Percentiles rank a stretch among this genome's conserved stretches.
Evolutionary conservation across 495 filamentous ascomycete species (phyloP).

Genomic region (Aspergillus affinis): DNA sequence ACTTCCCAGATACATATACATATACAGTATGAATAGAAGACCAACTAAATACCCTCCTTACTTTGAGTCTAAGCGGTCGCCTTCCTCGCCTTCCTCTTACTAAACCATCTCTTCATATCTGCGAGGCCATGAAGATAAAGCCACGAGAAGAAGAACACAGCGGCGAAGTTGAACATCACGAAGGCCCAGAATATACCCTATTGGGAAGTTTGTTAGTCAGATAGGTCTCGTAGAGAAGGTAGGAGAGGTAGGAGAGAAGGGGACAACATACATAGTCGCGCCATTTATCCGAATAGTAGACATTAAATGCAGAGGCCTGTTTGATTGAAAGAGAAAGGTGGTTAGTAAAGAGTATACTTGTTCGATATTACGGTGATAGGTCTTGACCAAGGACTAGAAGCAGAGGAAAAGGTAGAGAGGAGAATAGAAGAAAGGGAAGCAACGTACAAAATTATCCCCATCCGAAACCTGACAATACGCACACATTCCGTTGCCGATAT

Average conservation of each 20-base stretch:
- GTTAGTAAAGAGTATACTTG: not conserved
- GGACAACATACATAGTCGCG: slow-evolving; percentile 52
- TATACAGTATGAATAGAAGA: no score
- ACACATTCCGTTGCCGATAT: slow-evolving; percentile 48
- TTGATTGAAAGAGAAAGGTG: not conserved
- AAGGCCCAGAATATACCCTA: slow-evolving; percentile 51
- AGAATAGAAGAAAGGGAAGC: not conserved
- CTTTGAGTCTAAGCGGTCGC: not conserved
- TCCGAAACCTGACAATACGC: slow-evolving; percentile 60
- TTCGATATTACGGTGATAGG: not conserved
- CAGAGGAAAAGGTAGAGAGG: not conserved
- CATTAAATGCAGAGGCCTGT: slow-evolving; percentile 34
- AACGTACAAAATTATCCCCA: slow-evolving; percentile 56
- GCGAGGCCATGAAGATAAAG: slow-evolving; percentile 50
- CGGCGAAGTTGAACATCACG: slow-evolving; percentile 53
- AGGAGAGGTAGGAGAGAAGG: not conserved
- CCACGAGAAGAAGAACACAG: slow-evolving; percentile 54
- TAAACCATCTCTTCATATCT: slow-evolving; percentile 41
- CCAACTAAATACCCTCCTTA: no score
- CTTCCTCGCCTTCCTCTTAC: slow-evolving; percentile 42
- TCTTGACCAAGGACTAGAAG: not conserved
- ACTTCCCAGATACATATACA: no score
- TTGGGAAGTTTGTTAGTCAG: not conserved
- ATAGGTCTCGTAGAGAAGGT: not conserved
- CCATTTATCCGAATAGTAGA: slow-evolving; percentile 59